phyloP scores from a whole-genome alignment of 495 filamentous ascomycete species.

The Acidomyces sp. region DNA sequence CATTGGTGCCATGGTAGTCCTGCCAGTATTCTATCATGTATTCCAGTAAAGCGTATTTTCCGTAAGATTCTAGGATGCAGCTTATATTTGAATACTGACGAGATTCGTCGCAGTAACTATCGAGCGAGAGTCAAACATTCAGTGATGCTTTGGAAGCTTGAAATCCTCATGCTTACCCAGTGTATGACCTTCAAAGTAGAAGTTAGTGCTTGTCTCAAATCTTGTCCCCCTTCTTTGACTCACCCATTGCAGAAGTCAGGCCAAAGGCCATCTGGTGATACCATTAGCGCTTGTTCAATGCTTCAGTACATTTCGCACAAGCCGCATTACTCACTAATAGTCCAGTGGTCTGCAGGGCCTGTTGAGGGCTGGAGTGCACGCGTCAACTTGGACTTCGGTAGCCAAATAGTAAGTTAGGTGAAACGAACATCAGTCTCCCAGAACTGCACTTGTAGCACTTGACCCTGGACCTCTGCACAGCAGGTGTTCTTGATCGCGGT shows the following conservation, averaged over 20 bases:
- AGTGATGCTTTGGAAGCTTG: too few relatives aligned
- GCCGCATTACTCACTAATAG: constrained; percentile 48
- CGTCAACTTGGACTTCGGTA: too few relatives aligned
- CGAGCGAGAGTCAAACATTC: too few relatives aligned
- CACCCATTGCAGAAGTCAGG: constrained; percentile 76
- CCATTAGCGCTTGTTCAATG: not conserved
- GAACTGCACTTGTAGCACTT: constrained; percentile 70
- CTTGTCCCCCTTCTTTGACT: too few relatives aligned
- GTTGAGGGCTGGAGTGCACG: too few relatives aligned
- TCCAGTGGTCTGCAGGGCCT: constrained; percentile 69
- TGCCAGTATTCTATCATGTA: constrained; percentile 69
- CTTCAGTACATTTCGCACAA: not conserved
- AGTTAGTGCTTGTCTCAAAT: too few relatives aligned
- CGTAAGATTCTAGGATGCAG: constrained; percentile 45
- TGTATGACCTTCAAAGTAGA: too few relatives aligned
- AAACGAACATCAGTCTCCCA: constrained; percentile 65
- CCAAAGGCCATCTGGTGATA: constrained; percentile 40
- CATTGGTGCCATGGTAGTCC: constrained; percentile 45
- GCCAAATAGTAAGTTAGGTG: too few relatives aligned
- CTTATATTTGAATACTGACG: constrained; percentile 56
- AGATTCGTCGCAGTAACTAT: constrained; percentile 54
- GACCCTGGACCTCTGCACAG: constrained; percentile 74
- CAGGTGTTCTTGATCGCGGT: constrained; percentile 42
- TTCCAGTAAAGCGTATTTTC: constrained; percentile 43
- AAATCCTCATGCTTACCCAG: too few relatives aligned